Evolutionary conservation across 1,139 yeast species (phyloP).

Genomic region (Ogataea hybrid): DNA sequence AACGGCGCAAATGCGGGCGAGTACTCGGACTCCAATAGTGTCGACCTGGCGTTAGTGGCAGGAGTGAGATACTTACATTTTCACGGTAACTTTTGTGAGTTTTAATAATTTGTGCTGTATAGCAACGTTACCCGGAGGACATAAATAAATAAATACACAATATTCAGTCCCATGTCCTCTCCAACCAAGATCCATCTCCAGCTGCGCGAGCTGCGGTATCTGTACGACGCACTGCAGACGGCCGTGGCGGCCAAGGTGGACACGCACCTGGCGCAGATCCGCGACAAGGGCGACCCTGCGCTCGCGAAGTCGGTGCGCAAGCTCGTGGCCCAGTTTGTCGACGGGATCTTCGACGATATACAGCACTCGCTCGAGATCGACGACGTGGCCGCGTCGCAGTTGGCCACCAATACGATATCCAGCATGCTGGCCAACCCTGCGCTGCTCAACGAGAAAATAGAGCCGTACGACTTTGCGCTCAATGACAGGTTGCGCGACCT

Average conservation of each 20-base stretch:
- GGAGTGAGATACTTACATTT: slow-evolving; percentile 8
- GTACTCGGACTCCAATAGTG: slow-evolving; percentile 48
- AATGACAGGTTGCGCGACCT: slow-evolving; percentile 52
- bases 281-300: slow-evolving; percentile 7
- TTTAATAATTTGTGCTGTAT: slow-evolving; percentile 4
- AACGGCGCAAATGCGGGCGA: slow-evolving; percentile 91
- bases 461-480: slow-evolving; percentile 60
- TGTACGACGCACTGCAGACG: slow-evolving; percentile 43
- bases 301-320: slow-evolving; percentile 40
- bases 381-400: slow-evolving; percentile 34
- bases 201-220: slow-evolving; percentile 45
- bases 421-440: slow-evolving; percentile 17
- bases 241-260: slow-evolving; percentile 41
- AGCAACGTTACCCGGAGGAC: slow-evolving; percentile 5
- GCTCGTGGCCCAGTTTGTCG: slow-evolving; percentile 43
- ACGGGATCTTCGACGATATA: slow-evolving; percentile 51
- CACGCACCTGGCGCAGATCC: slow-evolving; percentile 12
- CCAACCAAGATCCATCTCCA: slow-evolving; percentile 42
- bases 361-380: slow-evolving; percentile 50
- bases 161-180: slow-evolving; percentile 1
- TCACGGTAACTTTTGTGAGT: slow-evolving; percentile 5
- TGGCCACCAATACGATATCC: slow-evolving; percentile 7
- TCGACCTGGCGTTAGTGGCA: slow-evolving; percentile 24
- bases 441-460: slow-evolving; percentile 38
- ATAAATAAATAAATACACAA: not conserved